These are phyloP conservation scores for Quercus dentata DNA, from an alignment of 306 rosid genomes.

Conservation along the genomic window DNA sequence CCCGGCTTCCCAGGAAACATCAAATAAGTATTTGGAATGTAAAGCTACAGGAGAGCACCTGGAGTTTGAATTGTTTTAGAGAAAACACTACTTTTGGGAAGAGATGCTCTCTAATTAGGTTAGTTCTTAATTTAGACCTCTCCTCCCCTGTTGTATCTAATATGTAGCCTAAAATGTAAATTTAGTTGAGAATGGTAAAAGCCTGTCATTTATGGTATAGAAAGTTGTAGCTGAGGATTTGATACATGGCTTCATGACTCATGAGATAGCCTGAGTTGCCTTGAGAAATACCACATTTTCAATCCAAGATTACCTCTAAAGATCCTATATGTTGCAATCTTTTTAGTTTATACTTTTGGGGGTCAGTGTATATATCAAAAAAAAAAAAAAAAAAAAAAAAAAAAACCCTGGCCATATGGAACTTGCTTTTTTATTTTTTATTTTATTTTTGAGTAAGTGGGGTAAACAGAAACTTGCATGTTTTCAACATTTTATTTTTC, in stretches of 20 bases:
- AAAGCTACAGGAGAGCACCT: conserved; percentile 58
- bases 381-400: too few relatives aligned
- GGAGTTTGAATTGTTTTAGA: conserved; percentile 81
- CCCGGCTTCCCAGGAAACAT: conserved; percentile 38
- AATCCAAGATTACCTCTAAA: background rate
- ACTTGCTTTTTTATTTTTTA: background rate
- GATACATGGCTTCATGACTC: background rate
- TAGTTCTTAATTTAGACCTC: conserved; percentile 18
- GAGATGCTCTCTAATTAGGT: conserved; percentile 25
- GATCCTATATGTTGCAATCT: background rate
- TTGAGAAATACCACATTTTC: background rate
- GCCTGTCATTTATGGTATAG: conserved; percentile 28
- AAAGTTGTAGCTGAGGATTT: conserved; percentile 5
- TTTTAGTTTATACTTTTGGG: too few relatives aligned
- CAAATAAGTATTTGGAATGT: conserved; percentile 56
- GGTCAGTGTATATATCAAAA: too few relatives aligned
- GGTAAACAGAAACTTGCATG: too few relatives aligned
- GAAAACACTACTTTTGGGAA: conserved; percentile 16
- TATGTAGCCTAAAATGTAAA: conserved; percentile 49
- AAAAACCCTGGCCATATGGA: background rate
- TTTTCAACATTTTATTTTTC: too few relatives aligned
- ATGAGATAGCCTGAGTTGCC: background rate
- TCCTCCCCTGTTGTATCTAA: conserved; percentile 30
- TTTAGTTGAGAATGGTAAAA: conserved; percentile 36
- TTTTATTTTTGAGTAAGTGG: background rate